A percentile compares a stretch with the other conserved stretches of the same genome.
phyloP scores from a whole-genome alignment of 2,329 filamentous ascomycete genomes.

The Clonostachys rosea region DNA sequence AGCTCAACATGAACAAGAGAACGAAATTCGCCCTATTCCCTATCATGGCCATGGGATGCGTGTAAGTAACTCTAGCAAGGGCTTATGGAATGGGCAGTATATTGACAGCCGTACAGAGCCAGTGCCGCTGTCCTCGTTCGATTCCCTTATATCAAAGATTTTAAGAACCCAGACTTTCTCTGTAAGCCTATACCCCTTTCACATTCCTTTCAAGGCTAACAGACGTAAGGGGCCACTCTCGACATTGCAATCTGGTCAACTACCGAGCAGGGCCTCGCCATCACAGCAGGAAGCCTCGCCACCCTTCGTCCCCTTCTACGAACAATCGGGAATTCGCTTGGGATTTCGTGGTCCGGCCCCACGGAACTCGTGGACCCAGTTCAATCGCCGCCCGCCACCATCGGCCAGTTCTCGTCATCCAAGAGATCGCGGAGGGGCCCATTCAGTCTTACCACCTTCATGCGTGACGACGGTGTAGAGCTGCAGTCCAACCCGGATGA shows the following conservation, averaged over 20 bases:
- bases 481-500: not conserved
- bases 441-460: constrained; percentile 19
- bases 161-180: constrained; percentile 34
- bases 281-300: constrained; percentile 40
- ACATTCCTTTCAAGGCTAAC: not conserved
- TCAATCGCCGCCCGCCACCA: constrained; percentile 6
- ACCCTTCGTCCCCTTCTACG: constrained; percentile 39
- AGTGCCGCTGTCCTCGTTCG: constrained; percentile 36
- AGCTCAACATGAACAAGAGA: constrained; percentile 46
- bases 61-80: constrained; percentile 20
- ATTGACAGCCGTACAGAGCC: constrained; percentile 23
- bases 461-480: constrained; percentile 9
- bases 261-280: constrained; percentile 39
- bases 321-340: constrained; percentile 21
- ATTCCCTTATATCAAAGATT: constrained; percentile 27
- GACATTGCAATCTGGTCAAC: constrained; percentile 44
- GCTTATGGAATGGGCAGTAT: not conserved
- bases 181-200: constrained; percentile 19
- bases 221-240: constrained; percentile 22
- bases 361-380: constrained; percentile 10
- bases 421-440: constrained; percentile 6
- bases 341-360: constrained; percentile 12
- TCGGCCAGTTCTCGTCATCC: constrained; percentile 1
- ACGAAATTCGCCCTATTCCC: constrained; percentile 46
- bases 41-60: constrained; percentile 51